phyloP scores from a whole-genome alignment of 164 flowering plant genomes.

The Platanus orientalis region DNA sequence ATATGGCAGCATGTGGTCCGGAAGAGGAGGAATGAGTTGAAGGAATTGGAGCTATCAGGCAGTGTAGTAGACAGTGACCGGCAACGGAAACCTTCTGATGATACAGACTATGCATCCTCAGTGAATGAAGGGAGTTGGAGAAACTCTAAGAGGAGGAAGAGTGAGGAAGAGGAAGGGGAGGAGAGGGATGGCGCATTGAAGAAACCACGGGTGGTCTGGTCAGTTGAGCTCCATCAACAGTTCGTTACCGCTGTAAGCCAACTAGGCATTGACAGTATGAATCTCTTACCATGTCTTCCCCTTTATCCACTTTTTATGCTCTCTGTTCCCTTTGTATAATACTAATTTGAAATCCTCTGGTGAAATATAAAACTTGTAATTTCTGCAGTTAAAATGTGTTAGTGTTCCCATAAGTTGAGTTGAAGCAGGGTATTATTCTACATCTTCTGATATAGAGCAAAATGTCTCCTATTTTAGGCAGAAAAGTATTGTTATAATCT shows the following conservation, averaged over 20 bases:
- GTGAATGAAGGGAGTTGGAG: conserved; percentile 76
- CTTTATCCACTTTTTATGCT: neutral
- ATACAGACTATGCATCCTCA: conserved; percentile 66
- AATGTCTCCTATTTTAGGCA: too few relatives aligned
- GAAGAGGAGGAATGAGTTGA: conserved; percentile 68
- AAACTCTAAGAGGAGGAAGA: conserved; percentile 65
- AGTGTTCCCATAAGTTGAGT: too few relatives aligned
- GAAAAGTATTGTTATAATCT: too few relatives aligned
- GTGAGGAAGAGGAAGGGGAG: conserved; percentile 72
- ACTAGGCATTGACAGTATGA: conserved; percentile 86
- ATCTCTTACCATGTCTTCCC: neutral
- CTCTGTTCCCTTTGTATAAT: neutral
- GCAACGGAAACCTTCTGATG: conserved; percentile 47
- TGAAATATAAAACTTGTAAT: too few relatives aligned
- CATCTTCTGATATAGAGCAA: too few relatives aligned
- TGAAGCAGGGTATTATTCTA: too few relatives aligned
- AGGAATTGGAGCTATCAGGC: conserved; percentile 65
- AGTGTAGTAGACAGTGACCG: conserved; percentile 66
- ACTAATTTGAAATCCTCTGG: neutral
- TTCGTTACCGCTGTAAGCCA: conserved; percentile 88
- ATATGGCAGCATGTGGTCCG: conserved; percentile 98
- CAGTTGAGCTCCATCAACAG: conserved; percentile 89
- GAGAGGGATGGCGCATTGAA: conserved; percentile 65
- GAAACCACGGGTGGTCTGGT: conserved; percentile 96
- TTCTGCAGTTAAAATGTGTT: too few relatives aligned